These are phyloP conservation scores for Endogone sp. DNA, from an alignment of 192 early-diverging fungal genomes.

Conservation along the genomic window DNA sequence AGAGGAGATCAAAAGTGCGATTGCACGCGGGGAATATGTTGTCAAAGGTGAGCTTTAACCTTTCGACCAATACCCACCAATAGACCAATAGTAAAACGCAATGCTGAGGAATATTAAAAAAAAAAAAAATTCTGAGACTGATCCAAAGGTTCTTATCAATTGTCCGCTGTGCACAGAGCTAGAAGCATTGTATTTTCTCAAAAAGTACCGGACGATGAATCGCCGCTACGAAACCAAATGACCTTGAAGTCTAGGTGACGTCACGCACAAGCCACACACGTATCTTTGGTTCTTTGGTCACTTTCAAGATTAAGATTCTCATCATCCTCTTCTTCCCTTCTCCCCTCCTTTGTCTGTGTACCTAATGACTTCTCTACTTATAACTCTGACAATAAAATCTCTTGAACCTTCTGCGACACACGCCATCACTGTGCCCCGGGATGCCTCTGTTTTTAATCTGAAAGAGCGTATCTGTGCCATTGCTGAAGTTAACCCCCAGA, in stretches of 20 bases:
- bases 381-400: conserved; percentile 20
- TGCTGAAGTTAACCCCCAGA: conserved; percentile 32
- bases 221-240: conserved; percentile 22
- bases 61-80: background rate
- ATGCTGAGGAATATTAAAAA: conserved; percentile 3
- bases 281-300: too few species aligned
- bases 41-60: conserved; percentile 30
- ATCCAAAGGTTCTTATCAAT: background rate
- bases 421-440: conserved; percentile 28
- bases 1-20: conserved; percentile 30
- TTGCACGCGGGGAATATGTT: conserved; percentile 36
- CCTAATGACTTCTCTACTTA: background rate
- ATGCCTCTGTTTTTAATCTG: conserved; percentile 37
- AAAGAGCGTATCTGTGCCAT: conserved; percentile 36
- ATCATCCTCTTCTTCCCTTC: background rate
- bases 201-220: conserved; percentile 35
- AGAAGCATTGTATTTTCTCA: conserved; percentile 38
- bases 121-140: too few species aligned
- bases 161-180: conserved; percentile 27
- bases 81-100: conserved; percentile 7
- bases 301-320: background rate
- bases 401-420: conserved; percentile 18
- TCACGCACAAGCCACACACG: background rate
- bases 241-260: too few species aligned
- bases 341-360: background rate